Evolutionary conservation across 2,329 filamentous ascomycete species (phyloP).

Genomic region (Pezicula rhizophila): DNA sequence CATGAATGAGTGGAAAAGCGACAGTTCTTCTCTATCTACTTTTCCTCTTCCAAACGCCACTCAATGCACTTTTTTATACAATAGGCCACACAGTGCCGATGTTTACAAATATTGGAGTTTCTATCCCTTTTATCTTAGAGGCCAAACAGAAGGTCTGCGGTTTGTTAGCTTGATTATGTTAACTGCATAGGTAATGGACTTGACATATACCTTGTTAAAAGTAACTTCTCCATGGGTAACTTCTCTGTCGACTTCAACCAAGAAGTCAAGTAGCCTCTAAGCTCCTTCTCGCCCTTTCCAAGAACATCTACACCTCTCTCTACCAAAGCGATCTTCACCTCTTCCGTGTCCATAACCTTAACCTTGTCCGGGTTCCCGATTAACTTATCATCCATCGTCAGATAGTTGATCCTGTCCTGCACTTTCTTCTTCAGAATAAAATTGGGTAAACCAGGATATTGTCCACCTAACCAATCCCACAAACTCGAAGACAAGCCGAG

Average conservation of each 20-base stretch:
- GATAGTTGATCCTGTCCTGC: constrained; percentile 49
- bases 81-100: no score
- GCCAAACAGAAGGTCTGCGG: constrained; percentile 25
- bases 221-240: constrained; percentile 19
- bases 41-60: constrained; percentile 7
- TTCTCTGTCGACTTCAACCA: constrained; percentile 35
- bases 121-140: constrained; percentile 8
- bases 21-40: background rate
- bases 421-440: constrained; percentile 50
- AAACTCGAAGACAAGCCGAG: constrained; percentile 33
- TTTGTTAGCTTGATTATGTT: constrained; percentile 7
- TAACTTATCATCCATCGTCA: constrained; percentile 66
- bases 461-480: constrained; percentile 38
- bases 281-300: constrained; percentile 29
- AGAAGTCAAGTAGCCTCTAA: constrained; percentile 30
- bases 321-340: constrained; percentile 64
- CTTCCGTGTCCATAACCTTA: constrained; percentile 49
- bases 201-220: constrained; percentile 29
- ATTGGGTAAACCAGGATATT: constrained; percentile 32
- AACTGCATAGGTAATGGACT: constrained; percentile 1
- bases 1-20: constrained; percentile 1
- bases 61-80: background rate
- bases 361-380: constrained; percentile 59
- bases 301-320: constrained; percentile 60
- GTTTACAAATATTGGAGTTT: background rate